Evolutionary conservation across 1,284 basidiomycete genomes (phyloP).

Genomic region (Macrocybe sp.): DNA sequence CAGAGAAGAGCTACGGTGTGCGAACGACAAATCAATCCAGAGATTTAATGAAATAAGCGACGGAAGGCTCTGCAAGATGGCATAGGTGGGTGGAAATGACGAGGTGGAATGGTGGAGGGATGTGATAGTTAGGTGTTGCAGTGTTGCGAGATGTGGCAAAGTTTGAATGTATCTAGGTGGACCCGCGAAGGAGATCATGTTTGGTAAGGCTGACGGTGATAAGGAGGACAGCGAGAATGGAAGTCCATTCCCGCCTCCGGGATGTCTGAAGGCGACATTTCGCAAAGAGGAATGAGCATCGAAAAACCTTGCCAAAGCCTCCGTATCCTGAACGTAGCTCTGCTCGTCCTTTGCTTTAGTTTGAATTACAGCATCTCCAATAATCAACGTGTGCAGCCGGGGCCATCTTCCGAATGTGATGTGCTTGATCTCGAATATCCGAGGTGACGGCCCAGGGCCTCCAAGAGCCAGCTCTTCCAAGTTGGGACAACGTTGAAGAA

Average conservation of each 20-base stretch:
- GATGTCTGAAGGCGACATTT: constrained; percentile 36
- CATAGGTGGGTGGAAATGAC: constrained; percentile 33
- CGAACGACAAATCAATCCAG: constrained; percentile 41
- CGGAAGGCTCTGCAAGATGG: constrained; percentile 36
- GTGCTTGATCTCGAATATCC: constrained; percentile 36
- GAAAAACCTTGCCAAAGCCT: constrained; percentile 44
- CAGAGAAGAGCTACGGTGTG: constrained; percentile 33
- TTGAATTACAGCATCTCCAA: constrained; percentile 46
- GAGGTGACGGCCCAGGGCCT: constrained; percentile 38
- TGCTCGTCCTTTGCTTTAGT: constrained; percentile 19
- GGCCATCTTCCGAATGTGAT: constrained; percentile 49
- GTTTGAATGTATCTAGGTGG: constrained; percentile 22
- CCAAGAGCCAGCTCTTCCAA: constrained; percentile 45
- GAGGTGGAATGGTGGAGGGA: constrained; percentile 25
- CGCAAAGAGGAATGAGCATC: constrained; percentile 38
- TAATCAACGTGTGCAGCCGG: constrained; percentile 36
- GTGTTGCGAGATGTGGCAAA: constrained; percentile 23
- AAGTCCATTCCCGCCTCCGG: constrained; percentile 21
- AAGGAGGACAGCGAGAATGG: constrained; percentile 21
- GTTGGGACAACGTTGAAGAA: constrained; percentile 44
- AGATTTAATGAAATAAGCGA: constrained; percentile 43
- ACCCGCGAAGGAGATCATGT: constrained; percentile 23
- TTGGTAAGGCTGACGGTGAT: constrained; percentile 33
- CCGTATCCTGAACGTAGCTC: constrained; percentile 20
- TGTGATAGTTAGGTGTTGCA: constrained; percentile 41